phyloP scores from a whole-genome alignment of 164 flowering plant species.

The Houttuynia cordata region DNA sequence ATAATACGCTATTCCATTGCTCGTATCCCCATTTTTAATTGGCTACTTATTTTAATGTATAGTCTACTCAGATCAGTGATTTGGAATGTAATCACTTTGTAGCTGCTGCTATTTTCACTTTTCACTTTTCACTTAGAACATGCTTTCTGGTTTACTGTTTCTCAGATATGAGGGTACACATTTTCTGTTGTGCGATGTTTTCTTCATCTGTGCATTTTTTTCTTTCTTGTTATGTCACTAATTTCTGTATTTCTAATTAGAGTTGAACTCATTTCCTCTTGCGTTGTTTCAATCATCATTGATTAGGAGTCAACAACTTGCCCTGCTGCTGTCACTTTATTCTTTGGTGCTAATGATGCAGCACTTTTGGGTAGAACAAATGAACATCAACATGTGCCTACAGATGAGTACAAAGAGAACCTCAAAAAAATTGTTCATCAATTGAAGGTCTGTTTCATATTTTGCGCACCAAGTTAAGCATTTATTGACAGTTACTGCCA shows the following conservation, averaged over 20 bases:
- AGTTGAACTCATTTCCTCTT: too few species aligned
- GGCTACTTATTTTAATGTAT: not conserved
- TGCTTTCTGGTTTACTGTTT: not conserved
- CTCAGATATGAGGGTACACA: not conserved
- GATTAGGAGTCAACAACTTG: conserved; percentile 31
- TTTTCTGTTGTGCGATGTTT: not conserved
- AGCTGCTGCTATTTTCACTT: too few species aligned
- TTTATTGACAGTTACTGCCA: too few species aligned
- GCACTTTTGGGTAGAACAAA: conserved; percentile 57
- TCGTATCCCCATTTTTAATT: too few species aligned
- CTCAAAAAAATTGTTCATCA: conserved; percentile 58
- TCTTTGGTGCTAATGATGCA: conserved; percentile 98
- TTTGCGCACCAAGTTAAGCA: not conserved
- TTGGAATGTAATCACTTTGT: too few species aligned
- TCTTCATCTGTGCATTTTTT: not conserved
- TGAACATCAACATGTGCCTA: conserved; percentile 70
- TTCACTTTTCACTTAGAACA: too few species aligned
- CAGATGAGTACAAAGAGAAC: conserved; percentile 73
- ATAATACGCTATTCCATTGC: too few species aligned
- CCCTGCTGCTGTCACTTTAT: conserved; percentile 61
- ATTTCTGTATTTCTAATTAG: too few species aligned
- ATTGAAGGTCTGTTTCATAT: conserved; percentile 41
- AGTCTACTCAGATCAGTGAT: not conserved
- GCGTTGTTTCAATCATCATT: conserved; percentile 1
- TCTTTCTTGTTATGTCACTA: too few species aligned